A percentile compares a stretch with the other conserved stretches of the same genome.
Conservation (phyloP, 2,329 filamentous ascomycete species). For the Sporothrix curviconia region DNA sequence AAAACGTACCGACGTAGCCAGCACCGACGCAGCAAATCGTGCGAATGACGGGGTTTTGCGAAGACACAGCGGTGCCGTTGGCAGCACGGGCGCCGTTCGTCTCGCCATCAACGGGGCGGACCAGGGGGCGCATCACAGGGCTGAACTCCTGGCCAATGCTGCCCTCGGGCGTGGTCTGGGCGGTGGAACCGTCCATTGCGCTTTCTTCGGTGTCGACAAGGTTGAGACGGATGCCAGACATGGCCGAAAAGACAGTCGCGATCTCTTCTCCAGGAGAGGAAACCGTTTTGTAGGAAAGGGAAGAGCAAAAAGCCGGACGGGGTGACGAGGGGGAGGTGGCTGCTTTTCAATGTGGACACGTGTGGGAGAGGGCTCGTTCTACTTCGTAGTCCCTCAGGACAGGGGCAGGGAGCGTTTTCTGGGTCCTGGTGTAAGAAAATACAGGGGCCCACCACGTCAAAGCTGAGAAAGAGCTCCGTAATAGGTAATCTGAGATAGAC, state of each 20-base stretch:
- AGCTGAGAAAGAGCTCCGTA: conserved; percentile 2
- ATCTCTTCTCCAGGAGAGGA: too few relatives aligned
- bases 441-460: conserved; percentile 7
- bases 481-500: neutral
- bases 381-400: neutral
- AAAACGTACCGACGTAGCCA: conserved; percentile 63
- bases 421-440: neutral
- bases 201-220: conserved; percentile 25
- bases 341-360: conserved; percentile 14
- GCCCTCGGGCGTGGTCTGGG: conserved; percentile 39
- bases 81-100: neutral
- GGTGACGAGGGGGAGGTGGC: neutral
- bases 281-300: neutral
- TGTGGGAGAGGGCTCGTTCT: conserved; percentile 7
- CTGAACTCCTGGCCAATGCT: conserved; percentile 34
- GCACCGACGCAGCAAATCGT: conserved; percentile 70
- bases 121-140: conserved; percentile 31
- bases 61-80: neutral
- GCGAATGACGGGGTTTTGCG: conserved; percentile 30
- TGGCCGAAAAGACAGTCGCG: neutral
- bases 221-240: conserved; percentile 6
- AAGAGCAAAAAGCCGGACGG: neutral
- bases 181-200: conserved; percentile 29
- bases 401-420: neutral
- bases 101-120: conserved; percentile 18